Conservation (phyloP, 306 rosid species). For the Malus fusca region DNA sequence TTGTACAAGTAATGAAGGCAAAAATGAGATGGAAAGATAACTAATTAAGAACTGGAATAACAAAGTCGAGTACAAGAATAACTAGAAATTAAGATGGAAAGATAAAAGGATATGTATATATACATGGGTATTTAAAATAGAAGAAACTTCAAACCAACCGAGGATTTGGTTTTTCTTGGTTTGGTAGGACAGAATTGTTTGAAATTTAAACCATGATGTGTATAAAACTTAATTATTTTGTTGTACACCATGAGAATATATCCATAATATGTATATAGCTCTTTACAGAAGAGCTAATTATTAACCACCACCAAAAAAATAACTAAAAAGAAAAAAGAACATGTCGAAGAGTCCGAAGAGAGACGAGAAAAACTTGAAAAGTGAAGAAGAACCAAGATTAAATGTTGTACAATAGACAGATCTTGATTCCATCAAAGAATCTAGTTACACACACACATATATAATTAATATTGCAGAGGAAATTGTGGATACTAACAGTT, state of each 20-base stretch:
- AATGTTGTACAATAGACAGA: not conserved
- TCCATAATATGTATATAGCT: not conserved
- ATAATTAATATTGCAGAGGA: not conserved
- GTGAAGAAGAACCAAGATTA: not conserved
- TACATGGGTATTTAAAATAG: not conserved
- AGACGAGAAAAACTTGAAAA: too few relatives aligned
- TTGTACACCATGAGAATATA: not conserved
- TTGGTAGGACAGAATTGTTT: not conserved
- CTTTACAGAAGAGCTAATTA: too few relatives aligned
- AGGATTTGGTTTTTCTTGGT: not conserved
- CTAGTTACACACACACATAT: constrained; percentile 6
- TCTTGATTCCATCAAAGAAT: not conserved
- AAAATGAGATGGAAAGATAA: not conserved
- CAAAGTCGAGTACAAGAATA: not conserved
- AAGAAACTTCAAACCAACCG: not conserved
- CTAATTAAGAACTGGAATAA: not conserved
- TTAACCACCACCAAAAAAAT: not conserved
- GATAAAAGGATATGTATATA: not conserved
- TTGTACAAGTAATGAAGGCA: too few relatives aligned
- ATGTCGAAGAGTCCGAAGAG: not conserved
- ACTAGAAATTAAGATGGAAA: not conserved
- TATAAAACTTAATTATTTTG: not conserved
- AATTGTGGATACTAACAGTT: not conserved
- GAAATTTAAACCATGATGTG: not conserved
- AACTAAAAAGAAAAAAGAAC: not conserved